phyloP scores from a whole-genome alignment of 345 rosid species.

The Nephelium lappaceum region DNA sequence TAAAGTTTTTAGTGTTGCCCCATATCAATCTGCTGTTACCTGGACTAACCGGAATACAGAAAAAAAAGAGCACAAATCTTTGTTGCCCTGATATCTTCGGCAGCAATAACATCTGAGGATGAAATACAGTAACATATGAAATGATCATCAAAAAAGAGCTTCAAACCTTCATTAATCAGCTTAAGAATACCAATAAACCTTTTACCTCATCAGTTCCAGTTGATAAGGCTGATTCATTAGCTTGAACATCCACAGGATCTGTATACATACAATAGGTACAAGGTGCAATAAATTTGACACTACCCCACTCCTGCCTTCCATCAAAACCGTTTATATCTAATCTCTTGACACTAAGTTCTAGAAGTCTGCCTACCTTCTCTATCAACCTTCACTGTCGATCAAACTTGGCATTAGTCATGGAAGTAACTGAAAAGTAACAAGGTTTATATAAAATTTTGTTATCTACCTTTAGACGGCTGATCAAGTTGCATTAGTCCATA shows the following conservation, averaged over 20 bases:
- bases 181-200: neutral
- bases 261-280: slow-evolving; percentile 59
- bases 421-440: neutral
- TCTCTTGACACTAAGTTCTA: slow-evolving; percentile 54
- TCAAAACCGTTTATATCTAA: slow-evolving; percentile 51
- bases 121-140: neutral
- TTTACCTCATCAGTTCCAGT: slow-evolving; percentile 43
- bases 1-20: slow-evolving; percentile 67
- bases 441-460: slow-evolving; percentile 13
- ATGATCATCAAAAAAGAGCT: neutral
- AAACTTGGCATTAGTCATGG: neutral
- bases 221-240: slow-evolving; percentile 44
- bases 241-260: slow-evolving; percentile 42
- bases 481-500: slow-evolving; percentile 61
- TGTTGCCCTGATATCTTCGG: slow-evolving; percentile 32
- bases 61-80: slow-evolving; percentile 60
- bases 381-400: slow-evolving; percentile 59
- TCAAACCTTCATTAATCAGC: neutral
- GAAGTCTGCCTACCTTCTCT: slow-evolving; percentile 92
- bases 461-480: slow-evolving; percentile 41
- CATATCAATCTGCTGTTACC: slow-evolving; percentile 89
- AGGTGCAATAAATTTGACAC: slow-evolving; percentile 63
- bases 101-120: slow-evolving; percentile 5
- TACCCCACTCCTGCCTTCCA: slow-evolving; percentile 67
- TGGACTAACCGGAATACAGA: slow-evolving; percentile 86